Evolutionary conservation across 495 filamentous ascomycete genomes (phyloP).

Genomic region (Lophiotrema nucula): DNA sequence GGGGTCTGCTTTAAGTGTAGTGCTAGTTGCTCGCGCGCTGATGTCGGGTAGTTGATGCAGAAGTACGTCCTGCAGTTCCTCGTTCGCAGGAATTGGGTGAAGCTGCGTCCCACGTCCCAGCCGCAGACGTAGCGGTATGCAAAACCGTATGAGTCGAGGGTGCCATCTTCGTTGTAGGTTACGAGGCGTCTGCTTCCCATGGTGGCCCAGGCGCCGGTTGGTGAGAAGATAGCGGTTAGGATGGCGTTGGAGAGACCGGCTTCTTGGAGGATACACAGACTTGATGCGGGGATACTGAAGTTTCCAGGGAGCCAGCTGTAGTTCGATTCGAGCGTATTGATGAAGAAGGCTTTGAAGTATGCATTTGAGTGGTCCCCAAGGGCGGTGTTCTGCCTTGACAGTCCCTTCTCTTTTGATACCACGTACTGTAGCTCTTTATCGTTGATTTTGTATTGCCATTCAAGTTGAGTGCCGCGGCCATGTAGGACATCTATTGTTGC

Average conservation of each 20-base stretch:
- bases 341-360: background rate
- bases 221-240: background rate
- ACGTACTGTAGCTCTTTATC: background rate
- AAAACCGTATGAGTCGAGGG: slow-evolving; percentile 11
- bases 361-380: too few species aligned
- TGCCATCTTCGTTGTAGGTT: background rate
- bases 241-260: slow-evolving; percentile 8
- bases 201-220: slow-evolving; percentile 13
- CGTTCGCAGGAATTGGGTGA: slow-evolving; percentile 17
- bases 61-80: slow-evolving; percentile 12
- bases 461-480: background rate
- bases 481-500: background rate
- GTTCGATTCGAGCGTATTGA: background rate
- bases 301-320: slow-evolving; percentile 11
- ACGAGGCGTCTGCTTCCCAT: slow-evolving; percentile 13
- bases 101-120: slow-evolving; percentile 1
- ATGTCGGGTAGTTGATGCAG: slow-evolving; percentile 24
- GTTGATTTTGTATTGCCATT: background rate
- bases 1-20: background rate
- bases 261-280: background rate
- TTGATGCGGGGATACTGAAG: background rate
- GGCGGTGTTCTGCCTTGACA: too few species aligned
- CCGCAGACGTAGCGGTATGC: slow-evolving; percentile 15
- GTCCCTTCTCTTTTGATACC: background rate
- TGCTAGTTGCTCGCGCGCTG: background rate